Percentiles rank a stretch among this genome's conserved stretches.
Evolutionary conservation across 345 rosid species (phyloP).

Genomic region (Xanthoceras sorbifolium): DNA sequence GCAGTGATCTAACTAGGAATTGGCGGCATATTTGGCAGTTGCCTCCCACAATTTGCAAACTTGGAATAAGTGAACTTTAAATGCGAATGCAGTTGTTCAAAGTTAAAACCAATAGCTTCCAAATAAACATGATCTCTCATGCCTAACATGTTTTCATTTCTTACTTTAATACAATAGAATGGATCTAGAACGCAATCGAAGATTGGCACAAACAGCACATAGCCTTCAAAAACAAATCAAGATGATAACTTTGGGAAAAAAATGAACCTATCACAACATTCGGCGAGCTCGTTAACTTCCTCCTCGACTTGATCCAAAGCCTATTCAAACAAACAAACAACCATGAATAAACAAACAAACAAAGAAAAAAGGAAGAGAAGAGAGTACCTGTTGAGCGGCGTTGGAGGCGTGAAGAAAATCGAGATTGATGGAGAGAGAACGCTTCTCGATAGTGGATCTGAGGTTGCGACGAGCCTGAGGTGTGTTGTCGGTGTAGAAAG

Average conservation of each 20-base stretch:
- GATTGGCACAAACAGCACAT: background rate
- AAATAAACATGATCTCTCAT: background rate
- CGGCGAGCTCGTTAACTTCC: slow-evolving; percentile 84
- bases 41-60: background rate
- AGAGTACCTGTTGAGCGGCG: slow-evolving; percentile 60
- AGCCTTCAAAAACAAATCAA: background rate
- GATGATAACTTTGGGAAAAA: too few species aligned
- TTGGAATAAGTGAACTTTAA: background rate
- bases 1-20: too few species aligned
- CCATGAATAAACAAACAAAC: background rate
- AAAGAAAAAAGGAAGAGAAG: background rate
- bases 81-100: background rate
- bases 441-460: slow-evolving; percentile 96
- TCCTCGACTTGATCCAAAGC: slow-evolving; percentile 94
- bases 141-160: background rate
- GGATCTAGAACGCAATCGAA: background rate
- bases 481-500: slow-evolving; percentile 81
- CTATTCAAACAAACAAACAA: slow-evolving; percentile 24
- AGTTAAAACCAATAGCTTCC: background rate
- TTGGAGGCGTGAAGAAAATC: slow-evolving; percentile 80
- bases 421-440: slow-evolving; percentile 77
- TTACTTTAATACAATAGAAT: background rate
- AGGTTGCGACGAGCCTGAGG: slow-evolving; percentile 91
- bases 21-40: background rate
- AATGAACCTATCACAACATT: slow-evolving; percentile 81